phyloP scores from a whole-genome alignment of 2,329 filamentous ascomycete species.

The Arthroderma sp. region DNA sequence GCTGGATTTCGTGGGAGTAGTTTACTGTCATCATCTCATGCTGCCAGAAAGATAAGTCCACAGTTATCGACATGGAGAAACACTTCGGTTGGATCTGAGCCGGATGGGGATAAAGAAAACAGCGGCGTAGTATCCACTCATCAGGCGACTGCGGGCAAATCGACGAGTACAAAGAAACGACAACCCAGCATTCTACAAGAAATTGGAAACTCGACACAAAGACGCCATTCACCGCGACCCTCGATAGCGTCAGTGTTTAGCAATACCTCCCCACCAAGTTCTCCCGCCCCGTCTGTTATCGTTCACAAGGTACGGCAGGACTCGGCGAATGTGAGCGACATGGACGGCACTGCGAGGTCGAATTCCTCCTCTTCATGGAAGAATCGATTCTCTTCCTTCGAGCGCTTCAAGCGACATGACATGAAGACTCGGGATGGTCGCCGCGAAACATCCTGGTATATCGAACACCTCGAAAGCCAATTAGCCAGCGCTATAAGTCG shows the following conservation, averaged over 20 bases:
- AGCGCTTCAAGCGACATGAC: background rate
- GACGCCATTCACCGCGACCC: slow-evolving; percentile 12
- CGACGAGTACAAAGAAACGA: slow-evolving; percentile 6
- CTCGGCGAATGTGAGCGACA: background rate
- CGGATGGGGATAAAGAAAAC: slow-evolving; percentile 12
- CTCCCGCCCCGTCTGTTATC: background rate
- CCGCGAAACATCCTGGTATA: slow-evolving; percentile 32
- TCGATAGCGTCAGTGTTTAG: slow-evolving; percentile 13
- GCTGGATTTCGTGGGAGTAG: slow-evolving; percentile 17
- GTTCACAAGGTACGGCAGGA: background rate
- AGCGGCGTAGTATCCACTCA: background rate
- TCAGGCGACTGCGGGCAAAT: background rate
- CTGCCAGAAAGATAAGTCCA: slow-evolving; percentile 11
- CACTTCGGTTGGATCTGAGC: slow-evolving; percentile 10
- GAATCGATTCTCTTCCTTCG: slow-evolving; percentile 3
- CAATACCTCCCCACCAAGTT: slow-evolving; percentile 7
- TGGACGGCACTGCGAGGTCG: slow-evolving; percentile 1
- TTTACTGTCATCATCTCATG: slow-evolving; percentile 7
- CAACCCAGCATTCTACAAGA: slow-evolving; percentile 19
- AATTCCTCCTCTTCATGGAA: slow-evolving; percentile 11
- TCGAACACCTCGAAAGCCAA: slow-evolving; percentile 37
- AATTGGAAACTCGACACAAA: slow-evolving; percentile 17
- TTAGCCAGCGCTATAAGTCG: slow-evolving; percentile 29
- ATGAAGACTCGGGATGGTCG: slow-evolving; percentile 10
- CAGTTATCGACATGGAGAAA: slow-evolving; percentile 13